Evolutionary conservation across 257 asterid species (phyloP), one percentile per base, ranked within the genome.

Genomic region (Plantago elongata): DNA sequence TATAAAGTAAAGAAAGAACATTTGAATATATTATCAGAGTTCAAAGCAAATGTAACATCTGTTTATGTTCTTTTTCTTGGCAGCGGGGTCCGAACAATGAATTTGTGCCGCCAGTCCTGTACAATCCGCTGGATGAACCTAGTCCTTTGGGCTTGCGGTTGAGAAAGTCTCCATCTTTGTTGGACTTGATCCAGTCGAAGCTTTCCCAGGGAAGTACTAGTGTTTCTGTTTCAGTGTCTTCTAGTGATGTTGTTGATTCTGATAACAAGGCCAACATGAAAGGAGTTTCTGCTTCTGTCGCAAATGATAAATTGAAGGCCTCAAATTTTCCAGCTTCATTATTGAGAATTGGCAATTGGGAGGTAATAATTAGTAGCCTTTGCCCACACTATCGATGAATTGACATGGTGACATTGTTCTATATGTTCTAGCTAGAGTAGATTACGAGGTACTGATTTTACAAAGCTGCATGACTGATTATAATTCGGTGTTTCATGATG

Each of bases 341-440:
- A 37, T 61, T 90, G 74, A 80, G 79, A 72, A 85, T 90, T 57
- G 97, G 97, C 73, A 56, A 74, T 68, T 90, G 97, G 97, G 95
- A 90, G 95, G 97, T 87, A 74, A 42, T 58, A 38, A 57, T 49
- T 51, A 60, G 3, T 68, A 51, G 9, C 18, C 55, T 70, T 72
- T 42, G 45, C 44, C 12, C 57, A 10, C 52, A 5, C 17, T 60
- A 50, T 44, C 44, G 42, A 60, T 54, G 63, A 45, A 47, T 11
- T 49, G 46, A 2, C n/a, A 13, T 57, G 55, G 30, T 40, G 45
- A 13, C 37, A 45, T 46, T 15, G 9, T 62, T 59, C n/a, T 42
- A 11, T 48, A 29, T 30, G 56, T 64, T 52, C 22, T 40, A 30
- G 51, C 8, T 16, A 13, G 9, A 48, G 16, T n/a, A 15, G 17